Conservation (phyloP, 768 basidiomycete species). For the Goffeauzyma gilvescens region DNA sequence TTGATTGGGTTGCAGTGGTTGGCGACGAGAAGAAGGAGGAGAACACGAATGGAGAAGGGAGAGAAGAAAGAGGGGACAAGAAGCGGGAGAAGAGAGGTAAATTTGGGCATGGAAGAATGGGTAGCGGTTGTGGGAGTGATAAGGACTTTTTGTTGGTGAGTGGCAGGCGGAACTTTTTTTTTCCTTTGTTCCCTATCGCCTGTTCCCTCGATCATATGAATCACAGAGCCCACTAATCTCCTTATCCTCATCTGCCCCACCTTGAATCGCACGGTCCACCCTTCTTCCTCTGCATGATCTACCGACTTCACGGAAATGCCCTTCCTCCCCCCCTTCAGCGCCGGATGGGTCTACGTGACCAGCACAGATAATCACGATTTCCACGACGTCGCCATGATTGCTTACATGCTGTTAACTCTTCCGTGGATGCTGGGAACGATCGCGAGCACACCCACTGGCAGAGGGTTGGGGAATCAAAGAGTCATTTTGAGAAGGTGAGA, state of each 20-base stretch:
- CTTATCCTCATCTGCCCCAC: too few species aligned
- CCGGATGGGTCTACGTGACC: slow-evolving; percentile 83
- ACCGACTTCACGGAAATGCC: too few species aligned
- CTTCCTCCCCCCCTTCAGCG: too few species aligned
- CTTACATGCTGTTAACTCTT: slow-evolving; percentile 61
- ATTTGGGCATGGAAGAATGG: slow-evolving; percentile 33
- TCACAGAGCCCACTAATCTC: too few species aligned
- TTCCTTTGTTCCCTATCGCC: too few species aligned
- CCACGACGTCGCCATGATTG: slow-evolving; percentile 75
- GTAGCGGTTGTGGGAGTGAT: slow-evolving; percentile 47
- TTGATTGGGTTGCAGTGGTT: slow-evolving; percentile 28
- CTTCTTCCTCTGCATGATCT: too few species aligned
- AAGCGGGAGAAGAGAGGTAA: background rate
- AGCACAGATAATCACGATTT: slow-evolving; percentile 55
- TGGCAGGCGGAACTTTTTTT: too few species aligned
- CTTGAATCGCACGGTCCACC: too few species aligned
- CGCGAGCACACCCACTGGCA: slow-evolving; percentile 40
- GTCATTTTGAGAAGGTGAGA: slow-evolving; percentile 13
- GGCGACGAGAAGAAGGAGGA: slow-evolving; percentile 6
- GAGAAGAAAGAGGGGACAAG: background rate
- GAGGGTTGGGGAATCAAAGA: background rate
- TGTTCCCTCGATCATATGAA: too few species aligned
- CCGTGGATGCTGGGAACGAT: slow-evolving; percentile 76
- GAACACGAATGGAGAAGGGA: background rate
- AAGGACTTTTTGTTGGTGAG: slow-evolving; percentile 51